Evolutionary conservation across 345 rosid species (phyloP), one percentile per base, ranked within the genome.

Genomic region (Brassica cretica): DNA sequence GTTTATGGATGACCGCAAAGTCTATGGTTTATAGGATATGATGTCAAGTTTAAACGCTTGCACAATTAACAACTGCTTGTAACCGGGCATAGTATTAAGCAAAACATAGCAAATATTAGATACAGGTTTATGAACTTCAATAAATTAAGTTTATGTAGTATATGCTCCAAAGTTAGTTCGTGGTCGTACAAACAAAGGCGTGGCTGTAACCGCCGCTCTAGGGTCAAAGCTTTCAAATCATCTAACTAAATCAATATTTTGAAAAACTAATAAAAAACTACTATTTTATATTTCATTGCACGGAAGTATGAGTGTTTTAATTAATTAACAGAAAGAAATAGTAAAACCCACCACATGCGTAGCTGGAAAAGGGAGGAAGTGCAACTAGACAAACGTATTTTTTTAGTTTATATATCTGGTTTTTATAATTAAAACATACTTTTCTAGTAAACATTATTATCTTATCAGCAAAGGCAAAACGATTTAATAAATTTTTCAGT

Each of bases 201-300:
- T 51, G 71, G 58, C 39, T 66, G 29, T 56, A 58, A 10, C 66
- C 44, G 72, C 72, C 72, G 66, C 66, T 66, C 65, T 24, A 15
- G 30, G 59, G 66, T 75, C 78, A 66, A 66, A 39, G 72, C 66
- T 56, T 75, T 25, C 14, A 35, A 65, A 55, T 55, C 64, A 35
- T 53, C 12, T 19, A 74, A 65, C 27, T 21, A 8, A 74, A 64
- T 12, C 4, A 16, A 19, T 1, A 18, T 3, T 53, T 12, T 9
- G 15, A 33, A 30, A 33, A 5, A 2, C 0, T 14, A 64, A 32
- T 30, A 7, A 49, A 1, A 30, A 49, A 33, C 27, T 21, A 19
- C 56, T 14, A 33, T n/a, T 7, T 21, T 64, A 53, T 53, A 74
- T 51, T 67, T 68, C 46, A 6, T 58, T 60, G 67, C 78, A 67